These are phyloP conservation scores for Candida arabinofermentans DNA, from an alignment of 805 yeast species.

Conservation along the genomic window DNA sequence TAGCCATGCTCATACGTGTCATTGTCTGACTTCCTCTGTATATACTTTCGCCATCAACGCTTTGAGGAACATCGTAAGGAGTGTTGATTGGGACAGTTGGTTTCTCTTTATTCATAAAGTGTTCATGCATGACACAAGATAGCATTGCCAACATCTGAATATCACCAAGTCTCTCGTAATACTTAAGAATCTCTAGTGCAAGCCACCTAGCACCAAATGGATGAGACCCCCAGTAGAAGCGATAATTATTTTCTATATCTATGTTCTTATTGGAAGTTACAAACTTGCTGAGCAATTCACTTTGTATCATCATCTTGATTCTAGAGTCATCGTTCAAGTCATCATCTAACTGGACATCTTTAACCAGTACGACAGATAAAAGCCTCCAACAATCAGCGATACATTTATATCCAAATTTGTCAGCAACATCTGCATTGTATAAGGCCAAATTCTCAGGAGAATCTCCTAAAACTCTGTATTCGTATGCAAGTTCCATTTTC, in stretches of 20 bases:
- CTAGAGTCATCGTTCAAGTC: conserved; percentile 2
- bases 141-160: conserved; percentile 90
- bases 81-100: conserved; percentile 43
- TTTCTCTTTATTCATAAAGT: conserved; percentile 23
- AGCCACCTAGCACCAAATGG: conserved; percentile 73
- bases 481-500: conserved; percentile 63
- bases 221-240: conserved; percentile 74
- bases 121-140: conserved; percentile 63
- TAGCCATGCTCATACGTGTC: neutral
- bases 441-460: conserved; percentile 60
- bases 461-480: conserved; percentile 60
- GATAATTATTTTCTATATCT: conserved; percentile 14
- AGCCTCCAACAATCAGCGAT: conserved; percentile 75
- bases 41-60: neutral
- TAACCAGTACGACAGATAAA: conserved; percentile 42
- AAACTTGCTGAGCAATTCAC: conserved; percentile 14
- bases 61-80: conserved; percentile 31
- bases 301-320: conserved; percentile 9
- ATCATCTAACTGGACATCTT: conserved; percentile 33
- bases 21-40: neutral
- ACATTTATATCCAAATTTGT: conserved; percentile 53
- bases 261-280: conserved; percentile 9
- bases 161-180: conserved; percentile 62
- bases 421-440: conserved; percentile 70
- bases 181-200: conserved; percentile 53